These are phyloP conservation scores for Sporormia fimetaria DNA, from an alignment of 495 filamentous ascomycete species.

Conservation along the genomic window DNA sequence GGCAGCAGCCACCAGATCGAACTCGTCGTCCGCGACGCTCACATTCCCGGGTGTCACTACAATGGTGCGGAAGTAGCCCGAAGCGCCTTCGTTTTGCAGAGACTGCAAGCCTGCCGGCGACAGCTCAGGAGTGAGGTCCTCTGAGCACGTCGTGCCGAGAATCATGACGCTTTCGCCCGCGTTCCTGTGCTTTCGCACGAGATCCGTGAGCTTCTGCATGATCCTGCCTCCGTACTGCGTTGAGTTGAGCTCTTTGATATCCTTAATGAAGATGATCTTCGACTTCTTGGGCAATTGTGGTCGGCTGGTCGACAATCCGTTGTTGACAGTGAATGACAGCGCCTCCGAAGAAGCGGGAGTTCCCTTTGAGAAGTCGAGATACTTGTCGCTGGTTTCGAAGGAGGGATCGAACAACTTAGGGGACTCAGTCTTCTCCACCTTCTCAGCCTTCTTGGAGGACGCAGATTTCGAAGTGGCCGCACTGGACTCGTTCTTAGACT, in stretches of 20 bases:
- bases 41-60: constrained; percentile 30
- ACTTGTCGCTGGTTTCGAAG: neutral
- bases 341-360: neutral
- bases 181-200: constrained; percentile 57
- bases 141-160: constrained; percentile 58
- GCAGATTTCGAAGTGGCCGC: neutral
- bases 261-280: constrained; percentile 63
- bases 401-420: constrained; percentile 21
- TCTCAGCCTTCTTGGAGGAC: neutral
- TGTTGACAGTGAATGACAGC: constrained; percentile 2
- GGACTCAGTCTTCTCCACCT: neutral
- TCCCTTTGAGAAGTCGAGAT: constrained; percentile 9
- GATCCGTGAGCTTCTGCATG: constrained; percentile 51
- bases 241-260: constrained; percentile 61
- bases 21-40: too few relatives aligned
- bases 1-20: too few relatives aligned
- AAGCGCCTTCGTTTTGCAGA: constrained; percentile 34
- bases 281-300: neutral
- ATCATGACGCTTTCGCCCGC: constrained; percentile 60
- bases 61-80: constrained; percentile 42
- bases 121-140: constrained; percentile 38
- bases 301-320: neutral
- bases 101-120: constrained; percentile 41
- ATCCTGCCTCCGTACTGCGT: constrained; percentile 52
- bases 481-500: neutral